Conservation (phyloP, 1,139 yeast species). For the Pichia sp. region DNA sequence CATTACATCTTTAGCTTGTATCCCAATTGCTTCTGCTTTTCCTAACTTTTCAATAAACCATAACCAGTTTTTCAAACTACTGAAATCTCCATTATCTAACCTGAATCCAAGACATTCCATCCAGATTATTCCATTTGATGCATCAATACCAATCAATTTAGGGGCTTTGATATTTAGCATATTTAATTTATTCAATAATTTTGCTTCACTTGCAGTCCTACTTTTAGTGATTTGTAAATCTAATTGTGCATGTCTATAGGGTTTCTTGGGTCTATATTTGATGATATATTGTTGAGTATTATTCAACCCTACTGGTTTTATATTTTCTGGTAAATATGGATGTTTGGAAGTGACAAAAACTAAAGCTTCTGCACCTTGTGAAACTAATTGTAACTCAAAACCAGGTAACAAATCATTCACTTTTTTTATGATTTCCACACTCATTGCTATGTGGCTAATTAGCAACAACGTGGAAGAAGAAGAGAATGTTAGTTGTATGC, state of each 20-base stretch:
- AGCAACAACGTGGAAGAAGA: not conserved
- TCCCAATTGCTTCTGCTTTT: slow-evolving; percentile 31
- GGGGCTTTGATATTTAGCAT: slow-evolving; percentile 62
- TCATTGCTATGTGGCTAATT: no score
- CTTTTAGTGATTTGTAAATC: slow-evolving; percentile 72
- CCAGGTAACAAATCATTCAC: slow-evolving; percentile 41
- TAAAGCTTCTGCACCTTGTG: slow-evolving; percentile 96
- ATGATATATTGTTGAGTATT: slow-evolving; percentile 45
- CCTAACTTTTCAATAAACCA: slow-evolving; percentile 50
- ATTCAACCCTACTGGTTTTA: slow-evolving; percentile 22
- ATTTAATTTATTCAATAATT: slow-evolving; percentile 58
- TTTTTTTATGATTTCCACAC: slow-evolving; percentile 35
- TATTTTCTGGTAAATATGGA: slow-evolving; percentile 48
- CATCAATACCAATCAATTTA: slow-evolving; percentile 61
- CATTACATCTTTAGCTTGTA: slow-evolving; percentile 39
- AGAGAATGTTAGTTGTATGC: not conserved
- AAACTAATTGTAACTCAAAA: slow-evolving; percentile 48
- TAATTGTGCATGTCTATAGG: slow-evolving; percentile 79
- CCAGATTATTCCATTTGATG: slow-evolving; percentile 77
- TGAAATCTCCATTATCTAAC: slow-evolving; percentile 42
- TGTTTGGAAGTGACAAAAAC: slow-evolving; percentile 61
- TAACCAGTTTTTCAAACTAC: slow-evolving; percentile 64
- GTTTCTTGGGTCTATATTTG: slow-evolving; percentile 83
- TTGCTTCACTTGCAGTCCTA: slow-evolving; percentile 79
- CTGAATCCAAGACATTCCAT: slow-evolving; percentile 67